Conservation (phyloP, 768 basidiomycete genomes). For the Kwoniella heveanensis region DNA sequence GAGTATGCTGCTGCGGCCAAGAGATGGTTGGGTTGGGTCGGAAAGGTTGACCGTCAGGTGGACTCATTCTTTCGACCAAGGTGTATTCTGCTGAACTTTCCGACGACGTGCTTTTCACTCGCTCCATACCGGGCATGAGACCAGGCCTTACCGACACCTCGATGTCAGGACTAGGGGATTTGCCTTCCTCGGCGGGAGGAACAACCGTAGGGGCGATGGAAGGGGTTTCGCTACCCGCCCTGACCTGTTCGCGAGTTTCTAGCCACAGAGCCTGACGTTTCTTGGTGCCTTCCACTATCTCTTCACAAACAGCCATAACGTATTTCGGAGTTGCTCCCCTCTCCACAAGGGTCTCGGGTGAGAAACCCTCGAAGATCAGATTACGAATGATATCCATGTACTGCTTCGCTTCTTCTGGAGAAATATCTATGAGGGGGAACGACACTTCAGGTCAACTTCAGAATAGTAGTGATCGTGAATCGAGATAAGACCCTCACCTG, state of each 20-base stretch:
- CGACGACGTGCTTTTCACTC: constrained; percentile 25
- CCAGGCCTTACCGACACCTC: constrained; percentile 13
- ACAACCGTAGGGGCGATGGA: background rate
- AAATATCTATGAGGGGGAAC: constrained; percentile 26
- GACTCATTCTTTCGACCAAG: constrained; percentile 23
- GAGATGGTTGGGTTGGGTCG: constrained; percentile 10
- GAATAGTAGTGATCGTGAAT: too few species aligned
- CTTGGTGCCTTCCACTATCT: constrained; percentile 37
- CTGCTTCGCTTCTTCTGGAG: constrained; percentile 34
- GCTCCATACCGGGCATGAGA: constrained; percentile 1
- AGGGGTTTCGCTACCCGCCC: constrained; percentile 24
- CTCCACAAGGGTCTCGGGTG: constrained; percentile 33
- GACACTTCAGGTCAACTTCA: too few species aligned
- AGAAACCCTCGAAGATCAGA: constrained; percentile 39
- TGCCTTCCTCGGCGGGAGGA: background rate
- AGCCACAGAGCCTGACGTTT: constrained; percentile 30
- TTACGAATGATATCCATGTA: constrained; percentile 46
- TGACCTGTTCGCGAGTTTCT: constrained; percentile 20
- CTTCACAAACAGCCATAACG: constrained; percentile 43
- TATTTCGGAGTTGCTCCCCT: constrained; percentile 39
- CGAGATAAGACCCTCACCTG: too few species aligned
- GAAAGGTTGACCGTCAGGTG: background rate
- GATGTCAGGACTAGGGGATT: constrained; percentile 31
- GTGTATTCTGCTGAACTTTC: constrained; percentile 22
- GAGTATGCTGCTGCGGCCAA: constrained; percentile 16